A percentile compares a stretch with the other conserved stretches of the same genome.
Evolutionary conservation across 2,329 filamentous ascomycete species (phyloP).

Genomic region (Sporothrix luriei): DNA sequence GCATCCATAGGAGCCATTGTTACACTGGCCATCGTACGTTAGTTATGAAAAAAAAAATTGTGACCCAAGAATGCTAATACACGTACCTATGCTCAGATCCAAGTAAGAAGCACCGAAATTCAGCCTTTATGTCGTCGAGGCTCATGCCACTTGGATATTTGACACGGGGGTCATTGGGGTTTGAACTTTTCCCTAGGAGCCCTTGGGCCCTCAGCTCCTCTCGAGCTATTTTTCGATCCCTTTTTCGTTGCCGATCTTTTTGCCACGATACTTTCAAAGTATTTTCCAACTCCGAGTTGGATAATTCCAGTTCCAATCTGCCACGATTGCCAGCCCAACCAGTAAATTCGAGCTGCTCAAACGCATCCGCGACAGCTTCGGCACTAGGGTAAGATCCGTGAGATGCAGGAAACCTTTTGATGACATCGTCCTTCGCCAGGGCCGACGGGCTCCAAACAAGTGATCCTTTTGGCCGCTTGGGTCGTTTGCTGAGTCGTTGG

Average conservation of each 20-base stretch:
- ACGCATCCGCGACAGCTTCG: constrained; percentile 50
- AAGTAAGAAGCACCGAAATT: constrained; percentile 72
- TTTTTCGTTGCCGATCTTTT: constrained; percentile 72
- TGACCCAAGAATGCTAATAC: not conserved
- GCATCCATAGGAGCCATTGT: constrained; percentile 84
- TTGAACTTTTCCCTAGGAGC: constrained; percentile 61
- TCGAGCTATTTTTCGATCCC: constrained; percentile 68
- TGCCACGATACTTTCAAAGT: constrained; percentile 63
- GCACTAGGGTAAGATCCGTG: constrained; percentile 47
- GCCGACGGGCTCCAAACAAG: not conserved
- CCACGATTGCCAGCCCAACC: constrained; percentile 67
- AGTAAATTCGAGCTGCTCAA: constrained; percentile 80
- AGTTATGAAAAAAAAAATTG: not conserved
- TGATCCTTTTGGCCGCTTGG: constrained; percentile 10
- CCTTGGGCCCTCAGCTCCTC: constrained; percentile 68
- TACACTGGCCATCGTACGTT: not conserved
- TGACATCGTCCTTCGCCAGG: not conserved
- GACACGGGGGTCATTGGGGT: constrained; percentile 61
- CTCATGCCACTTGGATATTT: constrained; percentile 76
- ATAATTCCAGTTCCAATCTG: constrained; percentile 48
- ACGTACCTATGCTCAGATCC: constrained; percentile 64
- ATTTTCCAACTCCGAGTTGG: constrained; percentile 68
- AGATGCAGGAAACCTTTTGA: not conserved
- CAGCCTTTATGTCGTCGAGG: constrained; percentile 68
- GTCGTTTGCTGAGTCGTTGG: not conserved